phyloP scores from a whole-genome alignment of 768 basidiomycete species.

The Leccinum variicolor region DNA sequence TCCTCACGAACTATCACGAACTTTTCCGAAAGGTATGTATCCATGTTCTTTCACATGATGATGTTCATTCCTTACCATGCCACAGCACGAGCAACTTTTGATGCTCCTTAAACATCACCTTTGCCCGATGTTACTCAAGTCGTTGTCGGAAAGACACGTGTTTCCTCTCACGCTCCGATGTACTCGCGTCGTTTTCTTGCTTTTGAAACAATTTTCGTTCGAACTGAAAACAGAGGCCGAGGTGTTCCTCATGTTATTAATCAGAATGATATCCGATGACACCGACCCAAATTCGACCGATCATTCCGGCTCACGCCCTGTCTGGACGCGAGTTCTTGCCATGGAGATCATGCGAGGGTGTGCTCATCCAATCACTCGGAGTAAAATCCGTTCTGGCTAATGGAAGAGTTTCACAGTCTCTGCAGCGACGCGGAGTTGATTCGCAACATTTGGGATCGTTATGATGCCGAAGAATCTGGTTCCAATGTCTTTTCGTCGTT shows the following conservation, averaged over 20 bases:
- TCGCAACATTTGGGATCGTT: conserved; percentile 74
- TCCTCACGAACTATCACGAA: conserved; percentile 88
- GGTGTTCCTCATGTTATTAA: conserved; percentile 76
- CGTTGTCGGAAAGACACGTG: conserved; percentile 73
- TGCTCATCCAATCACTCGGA: conserved; percentile 1
- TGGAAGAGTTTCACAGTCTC: conserved; percentile 39
- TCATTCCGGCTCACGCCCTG: conserved; percentile 43
- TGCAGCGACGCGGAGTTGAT: conserved; percentile 80
- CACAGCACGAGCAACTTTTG: conserved; percentile 76
- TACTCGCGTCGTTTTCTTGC: conserved; percentile 89
- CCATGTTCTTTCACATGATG: neutral
- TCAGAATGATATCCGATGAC: conserved; percentile 61
- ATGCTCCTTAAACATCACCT: conserved; percentile 88
- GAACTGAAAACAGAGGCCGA: conserved; percentile 83
- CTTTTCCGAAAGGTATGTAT: conserved; percentile 66
- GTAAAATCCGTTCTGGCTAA: neutral
- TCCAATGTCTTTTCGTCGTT: conserved; percentile 76
- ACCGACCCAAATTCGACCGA: conserved; percentile 28
- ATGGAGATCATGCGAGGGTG: conserved; percentile 93
- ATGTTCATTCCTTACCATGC: conserved; percentile 1
- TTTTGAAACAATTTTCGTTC: conserved; percentile 85
- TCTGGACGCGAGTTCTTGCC: conserved; percentile 88
- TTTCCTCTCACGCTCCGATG: conserved; percentile 91
- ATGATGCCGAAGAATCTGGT: conserved; percentile 58
- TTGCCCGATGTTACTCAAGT: conserved; percentile 84